Evolutionary conservation across 225 moss, liverwort and hornwort genomes (phyloP), one percentile per base, ranked within the genome.

Genomic region (Rhytidiadelphus loreus): DNA sequence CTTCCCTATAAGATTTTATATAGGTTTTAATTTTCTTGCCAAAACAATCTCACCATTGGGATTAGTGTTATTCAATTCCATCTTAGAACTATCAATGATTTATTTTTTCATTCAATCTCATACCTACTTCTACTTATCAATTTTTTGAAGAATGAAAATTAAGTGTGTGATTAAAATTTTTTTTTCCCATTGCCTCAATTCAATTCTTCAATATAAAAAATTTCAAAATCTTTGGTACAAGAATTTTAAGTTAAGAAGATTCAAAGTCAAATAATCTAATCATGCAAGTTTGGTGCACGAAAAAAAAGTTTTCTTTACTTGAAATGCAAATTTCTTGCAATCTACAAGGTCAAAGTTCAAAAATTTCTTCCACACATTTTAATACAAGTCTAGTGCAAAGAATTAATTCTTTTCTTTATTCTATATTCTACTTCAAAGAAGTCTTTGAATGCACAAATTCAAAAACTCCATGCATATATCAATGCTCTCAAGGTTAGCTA

Each of bases 31-130:
- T 43, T 43, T 26, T 0, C 16, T 41, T 43, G 5, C 6, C 2
- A 16, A 0, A 43, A 6, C 1, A 43, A 71, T 28, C 16, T 71
- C 0, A 28, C 1, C 0, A 2, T 16, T 15, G 16, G 28, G 0
- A 71, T 28, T 71, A 26, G 15, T 28, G 1, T 16, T 41, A 28
- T 43, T 43, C 16, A 28, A 71, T 25, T 26, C 70, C 9, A 26
- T 70, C 5, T 41, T 41, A 14, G 13, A 41, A 41, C 13, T 69
- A 41, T 69, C 24, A 41, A 25, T 0, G 2, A 69, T 41, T 24
- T 24, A 2, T 0, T 41, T 39, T 25, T 39, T 69, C 14, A 13
- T 39, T 69, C 41, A 4, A 14, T 69, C 13, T n/a, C 1, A 1
- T 39, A 69, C 4, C 23, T 69, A 69, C 24, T 24, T 69, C 5